phyloP scores from a whole-genome alignment of 1,139 yeast genomes.

The Geotrichum phurueaensis region DNA sequence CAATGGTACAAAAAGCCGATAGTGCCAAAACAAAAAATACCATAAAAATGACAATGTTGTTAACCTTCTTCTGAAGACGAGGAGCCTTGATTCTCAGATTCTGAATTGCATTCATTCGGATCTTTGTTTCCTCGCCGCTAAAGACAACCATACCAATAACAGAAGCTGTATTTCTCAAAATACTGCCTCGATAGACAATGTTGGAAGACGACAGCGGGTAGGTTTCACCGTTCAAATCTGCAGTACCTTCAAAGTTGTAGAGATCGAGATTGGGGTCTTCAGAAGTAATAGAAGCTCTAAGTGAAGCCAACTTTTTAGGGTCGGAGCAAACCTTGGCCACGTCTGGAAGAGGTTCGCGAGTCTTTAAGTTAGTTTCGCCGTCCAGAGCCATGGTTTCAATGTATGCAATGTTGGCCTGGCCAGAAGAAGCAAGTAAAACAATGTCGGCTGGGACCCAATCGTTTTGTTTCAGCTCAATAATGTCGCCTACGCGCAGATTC shows the following conservation, averaged over 20 bases:
- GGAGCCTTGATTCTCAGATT: slow-evolving; percentile 93
- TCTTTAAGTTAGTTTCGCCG: slow-evolving; percentile 90
- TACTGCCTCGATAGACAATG: slow-evolving; percentile 80
- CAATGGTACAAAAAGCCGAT: slow-evolving; percentile 78
- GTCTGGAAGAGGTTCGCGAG: slow-evolving; percentile 61
- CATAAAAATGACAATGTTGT: slow-evolving; percentile 80
- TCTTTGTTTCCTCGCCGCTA: slow-evolving; percentile 94
- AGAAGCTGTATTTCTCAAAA: slow-evolving; percentile 71
- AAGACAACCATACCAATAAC: slow-evolving; percentile 77
- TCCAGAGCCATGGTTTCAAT: slow-evolving; percentile 96
- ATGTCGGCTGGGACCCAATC: slow-evolving; percentile 95
- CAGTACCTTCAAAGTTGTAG: slow-evolving; percentile 83
- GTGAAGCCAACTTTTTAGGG: slow-evolving; percentile 47
- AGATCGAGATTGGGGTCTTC: slow-evolving; percentile 92
- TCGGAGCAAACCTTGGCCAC: slow-evolving; percentile 46
- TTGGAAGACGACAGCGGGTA: slow-evolving; percentile 74
- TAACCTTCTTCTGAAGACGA: slow-evolving; percentile 74
- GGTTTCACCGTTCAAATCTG: slow-evolving; percentile 35
- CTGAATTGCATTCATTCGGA: slow-evolving; percentile 87
- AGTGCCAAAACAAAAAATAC: slow-evolving; percentile 69
- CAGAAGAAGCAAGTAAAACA: slow-evolving; percentile 59
- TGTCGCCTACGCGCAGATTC: slow-evolving; percentile 76
- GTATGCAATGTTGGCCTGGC: slow-evolving; percentile 65
- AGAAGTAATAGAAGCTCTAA: slow-evolving; percentile 48
- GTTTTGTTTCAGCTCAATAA: slow-evolving; percentile 63